Evolutionary conservation across 1,284 basidiomycete genomes (phyloP).

Genomic region (Pascua sp.): DNA sequence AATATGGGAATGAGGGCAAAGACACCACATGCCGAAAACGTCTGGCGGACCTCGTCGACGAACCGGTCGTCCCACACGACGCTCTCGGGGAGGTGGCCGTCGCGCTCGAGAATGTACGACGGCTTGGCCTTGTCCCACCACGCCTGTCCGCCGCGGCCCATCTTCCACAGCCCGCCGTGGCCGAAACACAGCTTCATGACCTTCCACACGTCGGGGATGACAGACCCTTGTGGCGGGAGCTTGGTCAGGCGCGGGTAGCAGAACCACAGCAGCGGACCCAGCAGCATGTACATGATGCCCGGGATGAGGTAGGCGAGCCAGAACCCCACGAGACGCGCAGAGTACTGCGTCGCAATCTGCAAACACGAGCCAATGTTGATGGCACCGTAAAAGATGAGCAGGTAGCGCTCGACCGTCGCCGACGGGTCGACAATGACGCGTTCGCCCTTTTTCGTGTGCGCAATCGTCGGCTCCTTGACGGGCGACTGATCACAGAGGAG

Average conservation of each 20-base stretch:
- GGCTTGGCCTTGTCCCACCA: constrained; percentile 53
- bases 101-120: constrained; percentile 33
- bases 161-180: constrained; percentile 12
- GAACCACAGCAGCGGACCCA: constrained; percentile 31
- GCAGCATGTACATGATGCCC: constrained; percentile 51
- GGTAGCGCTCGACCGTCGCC: constrained; percentile 39
- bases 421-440: constrained; percentile 46
- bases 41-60: constrained; percentile 52
- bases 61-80: constrained; percentile 54
- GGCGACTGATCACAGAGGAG: constrained; percentile 48
- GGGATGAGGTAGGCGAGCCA: constrained; percentile 52
- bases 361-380: constrained; percentile 50
- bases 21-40: constrained; percentile 51
- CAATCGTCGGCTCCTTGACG: constrained; percentile 37
- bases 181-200: constrained; percentile 26
- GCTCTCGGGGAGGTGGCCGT: constrained; percentile 38
- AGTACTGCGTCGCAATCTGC: constrained; percentile 42
- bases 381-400: constrained; percentile 37
- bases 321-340: constrained; percentile 45
- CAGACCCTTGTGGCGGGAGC: constrained; percentile 52
- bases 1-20: constrained; percentile 53
- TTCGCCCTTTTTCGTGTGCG: constrained; percentile 36
- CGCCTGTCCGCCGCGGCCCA: constrained; percentile 36
- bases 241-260: constrained; percentile 26
- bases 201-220: constrained; percentile 46